Conservation (phyloP, 1,284 basidiomycete genomes). For the Microbotryomycetes sp. region DNA sequence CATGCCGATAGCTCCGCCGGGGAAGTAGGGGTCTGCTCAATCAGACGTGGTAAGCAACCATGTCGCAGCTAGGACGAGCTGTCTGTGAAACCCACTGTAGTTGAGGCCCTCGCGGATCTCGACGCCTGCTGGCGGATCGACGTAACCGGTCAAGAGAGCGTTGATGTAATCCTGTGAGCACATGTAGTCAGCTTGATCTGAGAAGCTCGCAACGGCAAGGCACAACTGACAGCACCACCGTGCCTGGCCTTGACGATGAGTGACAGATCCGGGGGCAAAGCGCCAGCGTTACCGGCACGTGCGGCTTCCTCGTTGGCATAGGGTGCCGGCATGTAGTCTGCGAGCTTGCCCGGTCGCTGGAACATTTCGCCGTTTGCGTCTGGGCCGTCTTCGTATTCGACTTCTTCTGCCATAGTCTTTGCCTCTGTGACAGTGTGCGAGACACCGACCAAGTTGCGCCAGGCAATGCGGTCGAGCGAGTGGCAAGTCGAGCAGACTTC, state of each 20-base stretch:
- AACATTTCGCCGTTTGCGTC: constrained; percentile 97
- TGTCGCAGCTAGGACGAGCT: constrained; percentile 40
- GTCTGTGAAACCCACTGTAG: constrained; percentile 63
- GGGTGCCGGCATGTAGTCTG: constrained; percentile 92
- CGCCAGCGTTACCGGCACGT: constrained; percentile 86
- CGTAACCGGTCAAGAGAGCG: constrained; percentile 92
- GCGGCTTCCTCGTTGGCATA: constrained; percentile 99
- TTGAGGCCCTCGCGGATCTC: constrained; percentile 95
- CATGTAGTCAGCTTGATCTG: neutral
- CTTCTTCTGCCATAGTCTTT: constrained; percentile 87
- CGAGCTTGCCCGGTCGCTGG: constrained; percentile 90
- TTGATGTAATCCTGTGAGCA: constrained; percentile 83
- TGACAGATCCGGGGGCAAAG: constrained; percentile 92
- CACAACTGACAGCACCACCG: constrained; percentile 70
- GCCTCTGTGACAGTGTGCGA: constrained; percentile 92
- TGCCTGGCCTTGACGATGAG: constrained; percentile 98
- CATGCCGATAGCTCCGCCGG: constrained; percentile 96
- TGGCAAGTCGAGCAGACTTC: constrained; percentile 99
- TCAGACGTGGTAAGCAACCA: neutral
- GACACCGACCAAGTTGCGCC: constrained; percentile 98
- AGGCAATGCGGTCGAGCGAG: constrained; percentile 97
- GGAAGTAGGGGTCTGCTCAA: constrained; percentile 59
- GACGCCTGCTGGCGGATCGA: constrained; percentile 93
- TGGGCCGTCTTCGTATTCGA: constrained; percentile 95
- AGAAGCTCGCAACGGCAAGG: neutral